Conservation (phyloP, 2,329 filamentous ascomycete genomes). For the Akanthomyces lecanii region DNA sequence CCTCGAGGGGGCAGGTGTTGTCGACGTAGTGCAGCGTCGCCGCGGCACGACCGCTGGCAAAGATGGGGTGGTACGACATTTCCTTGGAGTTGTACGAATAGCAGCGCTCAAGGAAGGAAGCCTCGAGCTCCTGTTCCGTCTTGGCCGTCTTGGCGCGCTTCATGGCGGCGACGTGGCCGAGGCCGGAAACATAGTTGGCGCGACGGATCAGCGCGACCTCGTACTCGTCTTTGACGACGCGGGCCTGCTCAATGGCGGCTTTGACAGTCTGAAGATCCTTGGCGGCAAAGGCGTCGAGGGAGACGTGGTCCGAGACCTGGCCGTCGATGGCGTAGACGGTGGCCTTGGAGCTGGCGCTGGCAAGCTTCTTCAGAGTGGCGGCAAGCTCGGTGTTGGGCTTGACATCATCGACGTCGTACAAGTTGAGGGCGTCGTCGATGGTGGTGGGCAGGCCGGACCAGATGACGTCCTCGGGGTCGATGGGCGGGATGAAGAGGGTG, state of each 20-base stretch:
- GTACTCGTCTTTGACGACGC: constrained; percentile 70
- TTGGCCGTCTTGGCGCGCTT: constrained; percentile 57
- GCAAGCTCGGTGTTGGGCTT: constrained; percentile 71
- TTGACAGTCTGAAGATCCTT: constrained; percentile 57
- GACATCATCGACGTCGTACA: constrained; percentile 80
- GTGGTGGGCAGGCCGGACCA: constrained; percentile 88
- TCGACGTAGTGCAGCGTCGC: constrained; percentile 85
- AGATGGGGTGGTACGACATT: constrained; percentile 84
- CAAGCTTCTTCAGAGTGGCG: constrained; percentile 56
- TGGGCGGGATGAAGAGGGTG: constrained; percentile 85
- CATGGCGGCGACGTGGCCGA: constrained; percentile 61
- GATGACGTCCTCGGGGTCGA: constrained; percentile 83
- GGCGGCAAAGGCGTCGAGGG: constrained; percentile 65
- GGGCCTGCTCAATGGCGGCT: constrained; percentile 62
- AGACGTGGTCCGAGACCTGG: constrained; percentile 68
- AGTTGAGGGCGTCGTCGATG: constrained; percentile 65
- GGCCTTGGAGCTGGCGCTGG: constrained; percentile 31
- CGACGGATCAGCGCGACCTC: constrained; percentile 69
- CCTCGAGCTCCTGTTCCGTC: constrained; percentile 82
- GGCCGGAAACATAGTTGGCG: constrained; percentile 66
- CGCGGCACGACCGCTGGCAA: constrained; percentile 73
- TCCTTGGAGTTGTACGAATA: constrained; percentile 71
- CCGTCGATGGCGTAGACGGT: constrained; percentile 73
- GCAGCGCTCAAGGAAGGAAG: constrained; percentile 71
- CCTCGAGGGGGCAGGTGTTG: constrained; percentile 65